Base-by-base conservation (phyloP, 495 filamentous ascomycete genomes). In the Beverwykella pulmonaria region DNA sequence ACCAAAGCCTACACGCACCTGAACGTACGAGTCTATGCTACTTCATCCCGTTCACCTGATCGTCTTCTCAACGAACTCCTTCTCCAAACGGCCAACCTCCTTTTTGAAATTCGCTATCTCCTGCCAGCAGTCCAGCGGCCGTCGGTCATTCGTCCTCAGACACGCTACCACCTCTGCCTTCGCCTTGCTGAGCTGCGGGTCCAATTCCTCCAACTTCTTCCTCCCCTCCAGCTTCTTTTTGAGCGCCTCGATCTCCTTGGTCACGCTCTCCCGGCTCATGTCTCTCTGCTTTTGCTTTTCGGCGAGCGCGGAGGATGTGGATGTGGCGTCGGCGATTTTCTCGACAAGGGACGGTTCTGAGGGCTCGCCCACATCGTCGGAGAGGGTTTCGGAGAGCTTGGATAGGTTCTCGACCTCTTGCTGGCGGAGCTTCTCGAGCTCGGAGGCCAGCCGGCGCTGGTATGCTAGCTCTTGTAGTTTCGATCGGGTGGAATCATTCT, bases 51-150 rank as follows among this genome's bases (percentile, higher is more conserved):
- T 20, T 71, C 58, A 74, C 50, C 71, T 56, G 49, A 94, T 84
- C 66, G 94, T 88, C 78, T 87, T 90, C 71, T 93, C 87, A 47
- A 98, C 88, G 84, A 95, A 98, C 20, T 82, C 83, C 76, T 85
- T 88, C 82, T 98, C 93, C 77, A 97, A 74, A 75, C 80, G 83
- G 53, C 91, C 84, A 29, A 97, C 92, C 81, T 95, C 92, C 70
- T 82, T 82, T 83, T 90, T 94, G 72, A 98, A 98, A 29, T 79
- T 82, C 77, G 92, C 90, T 20, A 98, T 93, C 83, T 98, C 95
- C 77, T 86, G 83, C 89, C 91, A 98, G 83, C 94, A 98, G 82
- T 98, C 88, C 75, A 98, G 78, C 74, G 94, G 95, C 78, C 92
- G 83, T 55, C 92, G 81, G 73, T 98, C 93, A 79, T 97, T 89